Evolutionary conservation across 805 yeast genomes (phyloP), one percentile per base, ranked within the genome.

Genomic region (Wilhelminamyces savonicus): DNA sequence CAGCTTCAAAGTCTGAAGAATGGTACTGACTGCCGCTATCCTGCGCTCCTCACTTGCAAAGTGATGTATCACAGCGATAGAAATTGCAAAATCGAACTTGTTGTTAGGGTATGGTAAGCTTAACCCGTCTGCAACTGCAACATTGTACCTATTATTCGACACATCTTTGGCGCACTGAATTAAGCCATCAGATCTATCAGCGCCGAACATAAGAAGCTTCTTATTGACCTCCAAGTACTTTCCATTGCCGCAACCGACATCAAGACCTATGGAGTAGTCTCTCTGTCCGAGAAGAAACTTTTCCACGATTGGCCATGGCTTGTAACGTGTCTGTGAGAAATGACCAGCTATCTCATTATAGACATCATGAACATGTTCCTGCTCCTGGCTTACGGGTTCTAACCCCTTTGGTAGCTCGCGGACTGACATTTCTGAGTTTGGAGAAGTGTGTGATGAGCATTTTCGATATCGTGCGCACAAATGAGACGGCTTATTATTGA

Each of bases 241-340:
- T 2, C 98, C 98, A 52, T 92, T 92, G 3, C 98, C 98, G 54
- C 97, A 90, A 0, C 98, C 98, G 13, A 90, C 85, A 58, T 92
- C 98, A 17, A 87, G 66, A 1, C 98, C 98, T 1, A 90, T 38
- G 1, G 79, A 59, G 24, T 85, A 81, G 5, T 59, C 58, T 0
- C 50, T 35, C 43, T 74, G 71, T 1, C 54, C 42, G 8, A 43
- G 48, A 26, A 92, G 56, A 48, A 82, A 92, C 36, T 67, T 54
- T 29, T 83, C 84, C 16, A 92, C 98, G 13, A 87, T 77, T 6
- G 97, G 97, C 98, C 98, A 92, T 16, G 97, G 97, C 62, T 83
- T 90, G 59, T 88, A 92, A 27, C 98, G 58, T 0, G 98, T 92
- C 43, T 81, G 81, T 2, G 97, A 88, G 54, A 92, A 92, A 53